Evolutionary conservation across 495 filamentous ascomycete genomes (phyloP).

Genomic region (Neurospora sp.): DNA sequence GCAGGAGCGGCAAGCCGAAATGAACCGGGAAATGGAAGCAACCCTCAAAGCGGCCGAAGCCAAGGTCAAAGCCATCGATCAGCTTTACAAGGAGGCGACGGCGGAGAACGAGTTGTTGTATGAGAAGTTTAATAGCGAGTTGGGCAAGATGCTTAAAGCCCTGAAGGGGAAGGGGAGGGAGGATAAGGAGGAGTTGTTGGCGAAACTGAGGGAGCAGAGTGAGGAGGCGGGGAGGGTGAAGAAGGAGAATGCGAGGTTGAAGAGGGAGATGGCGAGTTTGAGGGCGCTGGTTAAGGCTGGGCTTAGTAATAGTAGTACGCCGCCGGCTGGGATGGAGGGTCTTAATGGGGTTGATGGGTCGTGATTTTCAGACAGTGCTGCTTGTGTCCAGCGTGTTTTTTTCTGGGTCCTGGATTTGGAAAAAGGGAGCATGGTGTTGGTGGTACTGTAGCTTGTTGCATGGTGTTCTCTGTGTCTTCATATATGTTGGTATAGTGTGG

Average conservation of each 20-base stretch:
- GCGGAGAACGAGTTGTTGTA: conserved; percentile 93
- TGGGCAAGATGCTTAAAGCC: conserved; percentile 70
- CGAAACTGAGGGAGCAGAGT: conserved; percentile 52
- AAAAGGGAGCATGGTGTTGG: background rate
- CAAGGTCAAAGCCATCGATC: conserved; percentile 76
- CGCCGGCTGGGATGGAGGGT: background rate
- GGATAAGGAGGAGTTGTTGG: conserved; percentile 61
- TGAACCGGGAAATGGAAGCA: conserved; percentile 59
- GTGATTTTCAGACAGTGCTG: background rate
- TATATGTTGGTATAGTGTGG: background rate
- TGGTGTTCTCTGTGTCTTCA: background rate
- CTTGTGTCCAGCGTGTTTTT: background rate
- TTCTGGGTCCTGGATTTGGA: background rate
- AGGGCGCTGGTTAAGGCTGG: conserved; percentile 35
- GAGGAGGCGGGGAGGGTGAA: conserved; percentile 62
- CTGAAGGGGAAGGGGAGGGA: conserved; percentile 58
- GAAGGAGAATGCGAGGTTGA: conserved; percentile 62
- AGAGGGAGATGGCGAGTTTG: conserved; percentile 42
- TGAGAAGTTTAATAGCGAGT: conserved; percentile 82
- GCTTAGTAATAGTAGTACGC: background rate
- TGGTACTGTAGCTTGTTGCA: background rate
- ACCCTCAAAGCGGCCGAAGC: conserved; percentile 60
- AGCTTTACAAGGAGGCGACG: conserved; percentile 77
- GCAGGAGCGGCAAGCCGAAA: conserved; percentile 43
- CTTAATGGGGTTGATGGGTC: background rate